phyloP scores from a whole-genome alignment of 139 green algal genomes.

The Picochlorum sp. region DNA sequence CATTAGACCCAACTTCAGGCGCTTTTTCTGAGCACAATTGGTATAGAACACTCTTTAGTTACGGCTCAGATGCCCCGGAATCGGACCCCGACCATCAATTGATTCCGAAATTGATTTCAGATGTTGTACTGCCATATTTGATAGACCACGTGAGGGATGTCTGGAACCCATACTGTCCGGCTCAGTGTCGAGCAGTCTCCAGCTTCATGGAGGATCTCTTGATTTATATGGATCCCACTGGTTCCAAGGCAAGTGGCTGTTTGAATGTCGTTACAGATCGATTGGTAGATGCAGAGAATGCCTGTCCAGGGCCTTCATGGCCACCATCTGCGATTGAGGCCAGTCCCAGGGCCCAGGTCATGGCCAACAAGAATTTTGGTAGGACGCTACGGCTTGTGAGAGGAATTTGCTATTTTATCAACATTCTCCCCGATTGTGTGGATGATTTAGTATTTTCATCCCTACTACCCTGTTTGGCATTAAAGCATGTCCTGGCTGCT shows the following conservation, averaged over 20 bases:
- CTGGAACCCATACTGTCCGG: constrained; percentile 53
- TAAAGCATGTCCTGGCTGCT: too few species aligned
- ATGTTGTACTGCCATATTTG: constrained; percentile 70
- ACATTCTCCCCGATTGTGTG: too few species aligned
- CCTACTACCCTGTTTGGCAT: too few species aligned
- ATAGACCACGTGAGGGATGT: constrained; percentile 18
- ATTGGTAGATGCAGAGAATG: neutral
- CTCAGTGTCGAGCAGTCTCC: constrained; percentile 33
- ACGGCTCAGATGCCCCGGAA: constrained; percentile 19
- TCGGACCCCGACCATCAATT: constrained; percentile 56
- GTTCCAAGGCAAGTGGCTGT: neutral
- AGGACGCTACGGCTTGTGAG: too few species aligned
- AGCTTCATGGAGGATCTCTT: constrained; percentile 49
- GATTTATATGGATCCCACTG: constrained; percentile 50
- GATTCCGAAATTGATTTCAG: constrained; percentile 61
- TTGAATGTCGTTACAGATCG: neutral
- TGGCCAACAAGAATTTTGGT: too few species aligned
- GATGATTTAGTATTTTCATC: too few species aligned
- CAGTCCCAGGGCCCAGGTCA: neutral
- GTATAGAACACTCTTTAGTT: constrained; percentile 7
- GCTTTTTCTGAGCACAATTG: constrained; percentile 16
- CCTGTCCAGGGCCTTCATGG: neutral
- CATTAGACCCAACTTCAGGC: constrained; percentile 29
- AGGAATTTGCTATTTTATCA: too few species aligned
- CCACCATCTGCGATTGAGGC: neutral